These are phyloP conservation scores for Rhizoclosmatium globosum DNA, from an alignment of 192 early-diverging fungal species.

Conservation along the genomic window DNA sequence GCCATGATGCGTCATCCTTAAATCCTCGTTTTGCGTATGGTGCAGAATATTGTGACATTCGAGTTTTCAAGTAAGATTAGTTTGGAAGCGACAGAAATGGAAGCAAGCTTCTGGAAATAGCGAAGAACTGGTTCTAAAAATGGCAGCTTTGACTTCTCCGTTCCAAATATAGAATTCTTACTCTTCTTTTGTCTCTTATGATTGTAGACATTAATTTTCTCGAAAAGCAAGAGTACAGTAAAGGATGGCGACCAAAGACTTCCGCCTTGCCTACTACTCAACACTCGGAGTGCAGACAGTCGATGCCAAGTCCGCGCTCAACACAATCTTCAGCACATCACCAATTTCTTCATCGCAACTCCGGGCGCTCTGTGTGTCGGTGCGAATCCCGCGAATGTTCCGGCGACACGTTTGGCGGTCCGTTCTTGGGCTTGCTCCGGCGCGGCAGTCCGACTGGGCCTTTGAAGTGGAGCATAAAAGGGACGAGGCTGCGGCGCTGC, in stretches of 20 bases:
- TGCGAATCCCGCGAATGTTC: slow-evolving; percentile 25
- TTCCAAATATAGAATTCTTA: too few species aligned
- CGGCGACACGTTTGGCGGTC: slow-evolving; percentile 44
- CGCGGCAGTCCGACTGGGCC: slow-evolving; percentile 40
- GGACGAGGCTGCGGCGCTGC: slow-evolving; percentile 42
- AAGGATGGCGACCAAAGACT: slow-evolving; percentile 37
- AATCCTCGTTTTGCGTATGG: too few species aligned
- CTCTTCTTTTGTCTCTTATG: too few species aligned
- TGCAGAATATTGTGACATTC: too few species aligned
- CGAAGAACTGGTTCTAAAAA: too few species aligned
- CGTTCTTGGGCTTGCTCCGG: slow-evolving; percentile 43
- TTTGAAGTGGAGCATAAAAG: slow-evolving; percentile 39
- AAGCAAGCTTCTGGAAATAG: too few species aligned
- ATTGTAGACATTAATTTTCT: too few species aligned
- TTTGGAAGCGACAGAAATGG: too few species aligned
- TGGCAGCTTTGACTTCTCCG: too few species aligned
- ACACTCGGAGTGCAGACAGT: slow-evolving; percentile 52
- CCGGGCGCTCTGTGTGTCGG: neutral
- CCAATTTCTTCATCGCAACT: slow-evolving; percentile 43
- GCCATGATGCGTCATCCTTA: too few species aligned
- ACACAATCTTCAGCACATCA: slow-evolving; percentile 38
- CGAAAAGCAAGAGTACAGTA: neutral
- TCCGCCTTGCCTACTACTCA: slow-evolving; percentile 49
- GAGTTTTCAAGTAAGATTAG: too few species aligned
- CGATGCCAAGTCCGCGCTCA: slow-evolving; percentile 43